Evolutionary conservation across 768 basidiomycete species (phyloP), one percentile per base, ranked within the genome.

Genomic region (Hydnomerulius pinastri): DNA sequence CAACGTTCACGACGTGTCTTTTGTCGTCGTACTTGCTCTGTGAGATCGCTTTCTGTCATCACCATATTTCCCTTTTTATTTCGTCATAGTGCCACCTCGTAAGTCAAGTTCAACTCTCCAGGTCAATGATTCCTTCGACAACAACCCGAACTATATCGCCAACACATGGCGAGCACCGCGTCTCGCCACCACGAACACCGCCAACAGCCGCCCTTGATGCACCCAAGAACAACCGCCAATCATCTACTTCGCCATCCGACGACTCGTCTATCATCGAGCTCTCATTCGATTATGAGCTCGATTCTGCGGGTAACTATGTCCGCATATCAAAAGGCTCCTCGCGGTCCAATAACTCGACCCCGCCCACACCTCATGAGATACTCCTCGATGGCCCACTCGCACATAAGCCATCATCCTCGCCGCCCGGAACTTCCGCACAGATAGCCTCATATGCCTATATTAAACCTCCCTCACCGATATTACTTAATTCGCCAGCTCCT

Each of bases 241-340:
- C 62, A 15, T 72, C 69, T 6, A 62, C 66, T 18, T 64, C 75
- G 7, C 69, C 70, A 43, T 77, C 76, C 4, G 77, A 78, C 43
- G 75, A 77, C 33, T 75, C 76, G 1, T 73, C 73, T 2, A 62
- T 77, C 44, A 69, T 73, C 11, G 76, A 79, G 32, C 73, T 78
- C 50, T 78, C 77, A 2, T 78, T 78, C 47, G 72, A 73, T 54
- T 78, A 78, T 36, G 73, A 75, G 43, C 65, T 67, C 23, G 73
- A 78, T 57, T 73, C 75, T 1, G 66, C 69, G 2, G 77, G 77
- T 4, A 73, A 78, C 53, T 71, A 70, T 55, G 71, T 78, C 10
- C 77, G 77, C 38, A 55, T 76, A 30, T 76, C 78, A 18, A 78
- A 78, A 54, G 72, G 73, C 29, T 70, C 66, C 23, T 63, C 71